phyloP scores from a whole-genome alignment of 352 stramenopile genomes.

The Phytophthora aleatoria region DNA sequence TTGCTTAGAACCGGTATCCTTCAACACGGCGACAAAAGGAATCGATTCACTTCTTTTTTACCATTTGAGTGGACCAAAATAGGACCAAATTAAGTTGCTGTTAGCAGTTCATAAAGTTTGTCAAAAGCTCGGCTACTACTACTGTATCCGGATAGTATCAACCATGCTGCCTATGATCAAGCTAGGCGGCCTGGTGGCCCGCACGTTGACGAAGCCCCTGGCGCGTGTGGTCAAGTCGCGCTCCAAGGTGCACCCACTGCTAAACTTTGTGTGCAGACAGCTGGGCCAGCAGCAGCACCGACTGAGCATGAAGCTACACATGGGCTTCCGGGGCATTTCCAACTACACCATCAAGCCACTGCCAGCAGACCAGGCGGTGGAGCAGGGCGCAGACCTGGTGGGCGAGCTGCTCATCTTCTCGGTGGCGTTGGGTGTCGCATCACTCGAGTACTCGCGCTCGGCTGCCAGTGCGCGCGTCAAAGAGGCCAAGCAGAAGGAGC shows the following conservation, averaged over 20 bases:
- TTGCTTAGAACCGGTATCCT: not conserved
- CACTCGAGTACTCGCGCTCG: constrained; percentile 79
- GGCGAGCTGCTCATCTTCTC: constrained; percentile 84
- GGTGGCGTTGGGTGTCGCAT: constrained; percentile 68
- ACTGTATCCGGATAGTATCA: too few relatives aligned
- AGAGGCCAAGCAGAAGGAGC: constrained; percentile 59
- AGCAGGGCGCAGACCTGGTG: constrained; percentile 78
- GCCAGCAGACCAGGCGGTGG: constrained; percentile 69
- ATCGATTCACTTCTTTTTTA: too few relatives aligned
- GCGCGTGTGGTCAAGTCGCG: constrained; percentile 91
- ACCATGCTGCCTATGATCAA: constrained; percentile 84
- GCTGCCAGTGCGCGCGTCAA: constrained; percentile 58
- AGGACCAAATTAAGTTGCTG: too few relatives aligned
- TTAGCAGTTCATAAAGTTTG: too few relatives aligned
- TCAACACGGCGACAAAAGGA: too few relatives aligned
- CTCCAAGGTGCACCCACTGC: constrained; percentile 75
- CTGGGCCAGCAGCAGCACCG: constrained; percentile 76
- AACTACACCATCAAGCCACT: constrained; percentile 84
- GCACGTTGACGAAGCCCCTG: constrained; percentile 85
- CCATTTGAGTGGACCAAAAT: too few relatives aligned
- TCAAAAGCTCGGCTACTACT: too few relatives aligned
- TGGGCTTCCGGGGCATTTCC: constrained; percentile 77
- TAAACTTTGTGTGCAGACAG: constrained; percentile 62
- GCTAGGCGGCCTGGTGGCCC: constrained; percentile 77
- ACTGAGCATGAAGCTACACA: constrained; percentile 72